Evolutionary conservation across 352 stramenopile genomes (phyloP), one percentile per base, ranked within the genome.

Genomic region (Phytophthora megakarya): DNA sequence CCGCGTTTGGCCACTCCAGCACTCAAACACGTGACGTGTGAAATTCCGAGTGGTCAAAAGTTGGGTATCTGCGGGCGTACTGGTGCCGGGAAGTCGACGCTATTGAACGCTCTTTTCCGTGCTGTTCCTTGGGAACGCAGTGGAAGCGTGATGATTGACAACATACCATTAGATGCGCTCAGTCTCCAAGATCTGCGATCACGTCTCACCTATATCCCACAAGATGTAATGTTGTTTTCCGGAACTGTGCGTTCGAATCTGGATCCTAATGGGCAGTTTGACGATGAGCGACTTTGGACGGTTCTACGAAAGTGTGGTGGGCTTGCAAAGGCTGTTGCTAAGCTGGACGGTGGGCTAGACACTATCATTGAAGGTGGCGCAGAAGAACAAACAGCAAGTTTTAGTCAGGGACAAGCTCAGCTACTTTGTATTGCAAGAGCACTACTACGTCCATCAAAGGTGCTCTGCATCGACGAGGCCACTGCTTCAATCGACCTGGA

Each of bases 391-490:
- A 53, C 46, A 10, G 65, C 59, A 2, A 89, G 72, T 7, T 76
- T 96, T 25, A 93, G 84, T 45, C 82, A 85, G 39, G 88, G 88
- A 0, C 81, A 96, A 60, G 71, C 72, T 3, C 88, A 96, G 53
- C 42, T 95, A 18, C 58, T 95, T 19, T 91, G 84, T 51, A 83
- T 95, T 44, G 84, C 84, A 8, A 78, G 88, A 19, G 88, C 88
- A 3, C 55, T 97, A 33, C 53, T 99, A 3, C 83, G 86, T 23
- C 84, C 84, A 15, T 97, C 89, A 18, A 98, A 98, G 54, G 87
- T 99, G 35, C 61, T 99, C 5, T 96, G 97, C 21, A 83, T 98
- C 43, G 93, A 98, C 54, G 93, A 98, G 57, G 90, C 92, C 1
- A 97, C 92, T 23, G 81, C 89, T 3, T 92, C 81, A 7, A 78